Conservation (phyloP, 2,329 filamentous ascomycete species). For the Aureobasidium lini region DNA sequence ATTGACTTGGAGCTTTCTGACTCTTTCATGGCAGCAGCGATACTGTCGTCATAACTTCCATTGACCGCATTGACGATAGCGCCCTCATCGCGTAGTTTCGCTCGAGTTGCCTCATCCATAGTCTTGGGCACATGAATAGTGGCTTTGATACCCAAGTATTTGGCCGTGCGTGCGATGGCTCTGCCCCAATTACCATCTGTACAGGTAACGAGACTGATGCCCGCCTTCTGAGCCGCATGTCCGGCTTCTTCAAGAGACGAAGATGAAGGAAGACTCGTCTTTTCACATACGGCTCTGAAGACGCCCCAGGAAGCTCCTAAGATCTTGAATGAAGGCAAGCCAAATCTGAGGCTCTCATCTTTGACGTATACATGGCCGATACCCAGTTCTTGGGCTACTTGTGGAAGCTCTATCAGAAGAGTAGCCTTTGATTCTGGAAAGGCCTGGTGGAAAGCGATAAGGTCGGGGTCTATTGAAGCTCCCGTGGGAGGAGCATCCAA, state of each 20-base stretch:
- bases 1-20: conserved; percentile 38
- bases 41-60: conserved; percentile 58
- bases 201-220: conserved; percentile 50
- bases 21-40: conserved; percentile 43
- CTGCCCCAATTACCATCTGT: conserved; percentile 74
- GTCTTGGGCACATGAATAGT: conserved; percentile 56
- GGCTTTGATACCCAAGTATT: conserved; percentile 47
- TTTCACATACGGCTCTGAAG: conserved; percentile 45
- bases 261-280: background rate
- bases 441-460: background rate
- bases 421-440: conserved; percentile 54
- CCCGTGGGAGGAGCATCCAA: too few relatives aligned
- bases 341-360: conserved; percentile 61
- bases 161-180: conserved; percentile 62
- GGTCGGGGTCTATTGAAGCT: background rate
- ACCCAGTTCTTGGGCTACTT: conserved; percentile 51
- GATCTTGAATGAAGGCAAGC: conserved; percentile 71
- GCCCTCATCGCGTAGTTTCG: conserved; percentile 54
- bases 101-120: conserved; percentile 48
- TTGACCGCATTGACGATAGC: conserved; percentile 48
- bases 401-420: conserved; percentile 45
- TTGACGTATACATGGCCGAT: conserved; percentile 58
- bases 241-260: conserved; percentile 1
- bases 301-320: conserved; percentile 70
- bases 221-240: conserved; percentile 16